Evolutionary conservation across 257 asterid genomes (phyloP), one percentile per base, ranked within the genome.

Genomic region (Catharanthus roseus): DNA sequence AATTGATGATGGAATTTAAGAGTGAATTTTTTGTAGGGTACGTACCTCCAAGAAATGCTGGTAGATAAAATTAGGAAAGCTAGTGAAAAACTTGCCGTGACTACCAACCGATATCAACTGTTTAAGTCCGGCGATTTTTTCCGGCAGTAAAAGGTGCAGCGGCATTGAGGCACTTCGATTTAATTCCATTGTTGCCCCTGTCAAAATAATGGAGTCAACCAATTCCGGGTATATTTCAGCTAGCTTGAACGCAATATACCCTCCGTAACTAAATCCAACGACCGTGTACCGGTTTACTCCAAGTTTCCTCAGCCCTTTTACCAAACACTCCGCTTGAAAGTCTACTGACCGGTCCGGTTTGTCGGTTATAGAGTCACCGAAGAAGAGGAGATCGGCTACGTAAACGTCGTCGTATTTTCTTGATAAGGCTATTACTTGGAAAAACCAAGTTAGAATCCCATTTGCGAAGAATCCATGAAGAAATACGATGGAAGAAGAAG

Each of bases 261-360:
- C 82, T 28, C 82, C 82, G 28, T 81, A 77, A 5, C 85, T 81
- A 1, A 81, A 18, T 11, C 85, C 82, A 9, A 81, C 82, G 1
- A 77, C 19, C 19, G 77, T 70, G 64, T 71, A 81, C 57, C 31
- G 74, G 51, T 77, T 64, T 31, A 81, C 79, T 11, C 85, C 85
- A 42, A 81, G 24, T 24, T 45, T 74, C 73, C 67, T 71, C 77
- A 81, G 45, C 5, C 85, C 85, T 42, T 73, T 72, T 1, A 71
- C 85, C 65, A 77, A 16, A 28, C 73, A 77, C 54, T 68, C 80
- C 0, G 83, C 71, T 21, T 73, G 77, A 39, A 73, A 73, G 44
- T 9, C 42, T 8, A 69, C 13, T 21, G 77, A 64, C 66, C 77
- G 64, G 1, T 73, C 66, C 19, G 77, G 47, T 1, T 10, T 41